These are phyloP conservation scores for Exophiala phaeomuriformis DNA, from an alignment of 2,329 filamentous ascomycete genomes.

Conservation along the genomic window DNA sequence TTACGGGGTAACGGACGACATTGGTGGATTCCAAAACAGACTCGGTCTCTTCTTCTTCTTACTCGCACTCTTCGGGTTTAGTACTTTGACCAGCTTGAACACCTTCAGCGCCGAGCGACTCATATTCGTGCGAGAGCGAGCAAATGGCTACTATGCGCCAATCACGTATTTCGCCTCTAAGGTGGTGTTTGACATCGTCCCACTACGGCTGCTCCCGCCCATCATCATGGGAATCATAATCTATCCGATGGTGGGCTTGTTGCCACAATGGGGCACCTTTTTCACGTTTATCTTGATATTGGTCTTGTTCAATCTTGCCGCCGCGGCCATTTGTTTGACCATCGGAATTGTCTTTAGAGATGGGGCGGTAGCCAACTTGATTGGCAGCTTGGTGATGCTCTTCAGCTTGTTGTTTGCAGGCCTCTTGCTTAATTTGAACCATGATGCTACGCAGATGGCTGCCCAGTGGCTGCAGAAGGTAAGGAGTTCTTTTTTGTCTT, in stretches of 20 bases:
- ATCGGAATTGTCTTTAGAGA: conserved; percentile 95
- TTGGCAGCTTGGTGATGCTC: conserved; percentile 93
- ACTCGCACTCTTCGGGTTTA: conserved; percentile 91
- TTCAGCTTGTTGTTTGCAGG: conserved; percentile 94
- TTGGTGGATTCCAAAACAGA: conserved; percentile 94
- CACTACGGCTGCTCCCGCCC: conserved; percentile 85
- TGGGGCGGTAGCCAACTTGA: conserved; percentile 79
- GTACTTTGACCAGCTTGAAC: conserved; percentile 83
- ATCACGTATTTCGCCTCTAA: conserved; percentile 92
- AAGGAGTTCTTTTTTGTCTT: conserved; percentile 13
- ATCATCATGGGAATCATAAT: conserved; percentile 93
- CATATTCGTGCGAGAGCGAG: conserved; percentile 84
- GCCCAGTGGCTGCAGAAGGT: conserved; percentile 83
- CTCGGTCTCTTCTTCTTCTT: conserved; percentile 97
- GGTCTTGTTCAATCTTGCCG: conserved; percentile 91
- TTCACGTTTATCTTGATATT: conserved; percentile 85
- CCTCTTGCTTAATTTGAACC: conserved; percentile 74
- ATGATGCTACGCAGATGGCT: conserved; percentile 66
- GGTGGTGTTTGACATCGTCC: conserved; percentile 96
- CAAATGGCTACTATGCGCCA: conserved; percentile 93
- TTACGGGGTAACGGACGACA: conserved; percentile 92
- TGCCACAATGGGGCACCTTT: conserved; percentile 75
- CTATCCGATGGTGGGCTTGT: conserved; percentile 94
- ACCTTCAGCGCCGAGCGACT: conserved; percentile 89
- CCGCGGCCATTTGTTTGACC: conserved; percentile 86